These are phyloP conservation scores for Acanthamoeba castellanii DNA, from an alignment of 208 protist genomes.

Conservation along the genomic window DNA sequence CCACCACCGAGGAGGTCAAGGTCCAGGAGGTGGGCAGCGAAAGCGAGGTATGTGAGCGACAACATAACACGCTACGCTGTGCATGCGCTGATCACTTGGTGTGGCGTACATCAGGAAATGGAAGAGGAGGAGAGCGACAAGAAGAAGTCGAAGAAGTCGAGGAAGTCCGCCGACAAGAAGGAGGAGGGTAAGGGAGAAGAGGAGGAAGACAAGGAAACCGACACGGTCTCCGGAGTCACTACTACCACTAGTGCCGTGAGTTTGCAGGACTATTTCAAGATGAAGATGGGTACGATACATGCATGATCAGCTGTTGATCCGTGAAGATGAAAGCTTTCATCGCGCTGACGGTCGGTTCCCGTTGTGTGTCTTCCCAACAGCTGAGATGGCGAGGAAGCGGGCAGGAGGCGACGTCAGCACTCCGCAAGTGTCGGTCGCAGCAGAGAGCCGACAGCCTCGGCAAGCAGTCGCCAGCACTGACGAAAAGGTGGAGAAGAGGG, in stretches of 20 bases:
- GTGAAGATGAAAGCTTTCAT: background rate
- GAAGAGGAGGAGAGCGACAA: slow-evolving; percentile 27
- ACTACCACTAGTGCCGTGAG: slow-evolving; percentile 39
- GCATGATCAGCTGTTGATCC: background rate
- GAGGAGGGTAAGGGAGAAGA: background rate
- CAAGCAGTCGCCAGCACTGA: background rate
- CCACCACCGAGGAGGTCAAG: background rate
- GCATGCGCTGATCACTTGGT: background rate
- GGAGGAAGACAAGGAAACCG: slow-evolving; percentile 29
- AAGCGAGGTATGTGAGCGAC: slow-evolving; percentile 5
- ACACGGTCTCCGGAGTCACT: slow-evolving; percentile 17
- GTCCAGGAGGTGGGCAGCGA: slow-evolving; percentile 26
- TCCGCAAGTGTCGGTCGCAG: background rate
- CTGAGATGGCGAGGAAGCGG: slow-evolving; percentile 33
- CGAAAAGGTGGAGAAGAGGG: background rate
- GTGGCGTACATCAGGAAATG: background rate
- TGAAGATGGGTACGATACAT: slow-evolving; percentile 44
- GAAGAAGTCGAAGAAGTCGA: background rate
- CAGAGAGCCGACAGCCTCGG: background rate
- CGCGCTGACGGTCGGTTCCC: background rate
- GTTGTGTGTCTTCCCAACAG: background rate
- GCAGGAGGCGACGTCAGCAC: background rate
- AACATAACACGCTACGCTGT: background rate
- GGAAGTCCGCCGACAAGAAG: background rate
- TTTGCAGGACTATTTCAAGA: slow-evolving; percentile 61